These are phyloP conservation scores for Phascolomyces articulosus DNA, from an alignment of 371 early-diverging fungal genomes.

Conservation along the genomic window DNA sequence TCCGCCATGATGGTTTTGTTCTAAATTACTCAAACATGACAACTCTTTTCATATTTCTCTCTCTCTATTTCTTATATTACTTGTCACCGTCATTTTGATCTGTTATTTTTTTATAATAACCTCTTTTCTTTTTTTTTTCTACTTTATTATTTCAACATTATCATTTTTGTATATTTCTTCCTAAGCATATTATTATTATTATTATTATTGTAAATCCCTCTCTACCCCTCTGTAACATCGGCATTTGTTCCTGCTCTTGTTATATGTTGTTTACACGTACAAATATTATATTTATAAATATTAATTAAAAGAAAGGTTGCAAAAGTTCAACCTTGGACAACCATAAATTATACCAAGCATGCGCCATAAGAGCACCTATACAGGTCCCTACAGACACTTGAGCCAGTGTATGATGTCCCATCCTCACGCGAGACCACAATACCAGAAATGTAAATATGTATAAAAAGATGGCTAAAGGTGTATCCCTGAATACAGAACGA, in stretches of 20 bases:
- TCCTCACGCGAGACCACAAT: slow-evolving; percentile 57
- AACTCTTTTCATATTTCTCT: neutral
- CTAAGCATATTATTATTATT: neutral
- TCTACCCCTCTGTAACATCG: too few species aligned
- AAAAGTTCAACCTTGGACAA: neutral
- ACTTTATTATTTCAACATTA: neutral
- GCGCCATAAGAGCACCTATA: slow-evolving; percentile 30
- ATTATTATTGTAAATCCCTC: too few species aligned
- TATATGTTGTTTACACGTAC: too few species aligned
- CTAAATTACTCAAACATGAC: neutral
- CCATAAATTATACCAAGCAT: slow-evolving; percentile 17
- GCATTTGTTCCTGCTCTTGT: too few species aligned
- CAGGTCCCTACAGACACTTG: slow-evolving; percentile 55
- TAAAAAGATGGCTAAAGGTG: slow-evolving; percentile 16
- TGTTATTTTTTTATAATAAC: neutral
- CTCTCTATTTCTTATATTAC: neutral
- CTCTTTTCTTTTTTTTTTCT: too few species aligned
- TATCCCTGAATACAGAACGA: slow-evolving; percentile 1
- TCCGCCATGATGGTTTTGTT: neutral
- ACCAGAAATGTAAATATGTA: slow-evolving; percentile 46
- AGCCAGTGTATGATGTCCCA: slow-evolving; percentile 53
- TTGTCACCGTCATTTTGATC: too few species aligned
- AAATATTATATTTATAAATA: too few species aligned
- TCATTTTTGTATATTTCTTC: neutral
- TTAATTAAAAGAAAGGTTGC: neutral